Evolutionary conservation across 139 green algal species (phyloP).

Genomic region (Eudorina sp.): DNA sequence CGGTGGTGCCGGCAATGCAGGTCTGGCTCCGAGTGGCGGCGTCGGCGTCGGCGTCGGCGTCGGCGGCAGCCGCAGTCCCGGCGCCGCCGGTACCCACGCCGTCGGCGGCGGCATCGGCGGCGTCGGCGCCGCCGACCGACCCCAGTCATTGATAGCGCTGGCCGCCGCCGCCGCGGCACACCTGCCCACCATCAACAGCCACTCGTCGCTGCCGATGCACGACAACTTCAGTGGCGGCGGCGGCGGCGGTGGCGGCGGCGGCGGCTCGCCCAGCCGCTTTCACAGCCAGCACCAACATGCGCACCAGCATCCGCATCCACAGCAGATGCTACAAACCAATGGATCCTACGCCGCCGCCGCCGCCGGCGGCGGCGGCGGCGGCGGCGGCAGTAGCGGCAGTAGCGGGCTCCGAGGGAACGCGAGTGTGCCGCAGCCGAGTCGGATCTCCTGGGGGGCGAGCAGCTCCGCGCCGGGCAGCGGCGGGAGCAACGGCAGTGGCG

Average conservation of each 20-base stretch:
- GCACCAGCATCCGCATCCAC: background rate
- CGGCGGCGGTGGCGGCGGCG: background rate
- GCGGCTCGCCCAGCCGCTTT: background rate
- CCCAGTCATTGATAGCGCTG: background rate
- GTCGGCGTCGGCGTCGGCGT: background rate
- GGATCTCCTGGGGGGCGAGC: background rate
- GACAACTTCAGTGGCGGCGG: background rate
- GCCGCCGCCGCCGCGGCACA: slow-evolving; percentile 2
- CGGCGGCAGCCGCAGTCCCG: background rate
- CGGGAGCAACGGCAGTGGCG: background rate
- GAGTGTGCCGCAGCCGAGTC: background rate
- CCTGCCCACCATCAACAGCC: slow-evolving; percentile 22
- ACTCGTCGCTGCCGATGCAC: background rate
- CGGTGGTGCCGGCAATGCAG: background rate
- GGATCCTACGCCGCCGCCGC: background rate
- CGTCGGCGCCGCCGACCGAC: background rate
- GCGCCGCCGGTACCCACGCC: background rate
- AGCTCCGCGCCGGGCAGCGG: background rate
- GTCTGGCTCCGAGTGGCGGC: background rate
- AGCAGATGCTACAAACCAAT: too few species aligned
- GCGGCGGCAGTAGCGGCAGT: background rate
- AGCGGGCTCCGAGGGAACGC: background rate
- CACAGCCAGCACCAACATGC: background rate
- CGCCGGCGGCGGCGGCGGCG: background rate
- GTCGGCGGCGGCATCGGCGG: too few species aligned